Percentiles rank a stretch among this genome's conserved stretches.
phyloP scores from a whole-genome alignment of 805 yeast species.

The Pichia cabralensis region DNA sequence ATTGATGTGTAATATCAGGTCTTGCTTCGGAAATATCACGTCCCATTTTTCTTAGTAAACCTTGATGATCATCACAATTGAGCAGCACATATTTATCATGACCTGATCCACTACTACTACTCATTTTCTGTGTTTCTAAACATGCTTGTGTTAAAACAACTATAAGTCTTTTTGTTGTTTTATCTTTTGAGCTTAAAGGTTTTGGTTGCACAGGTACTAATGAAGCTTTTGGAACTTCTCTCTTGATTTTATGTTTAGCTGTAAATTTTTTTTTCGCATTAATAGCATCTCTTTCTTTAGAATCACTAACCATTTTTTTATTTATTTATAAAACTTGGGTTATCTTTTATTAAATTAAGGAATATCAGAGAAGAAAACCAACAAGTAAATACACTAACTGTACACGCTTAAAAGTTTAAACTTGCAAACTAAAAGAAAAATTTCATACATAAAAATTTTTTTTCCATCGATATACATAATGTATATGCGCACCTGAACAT shows the following conservation, averaged over 20 bases:
- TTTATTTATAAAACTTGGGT: too few species aligned
- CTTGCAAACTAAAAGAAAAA: too few species aligned
- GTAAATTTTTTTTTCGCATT: slow-evolving; percentile 20
- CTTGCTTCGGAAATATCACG: slow-evolving; percentile 96
- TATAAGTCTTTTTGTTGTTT: slow-evolving; percentile 73
- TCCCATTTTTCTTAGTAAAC: slow-evolving; percentile 87
- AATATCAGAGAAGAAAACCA: too few species aligned
- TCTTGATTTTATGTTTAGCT: slow-evolving; percentile 11
- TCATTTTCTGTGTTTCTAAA: slow-evolving; percentile 85
- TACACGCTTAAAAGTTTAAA: too few species aligned
- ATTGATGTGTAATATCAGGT: slow-evolving; percentile 99
- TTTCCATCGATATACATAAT: too few species aligned
- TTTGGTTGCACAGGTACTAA: slow-evolving; percentile 83
- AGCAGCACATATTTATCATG: slow-evolving; percentile 89
- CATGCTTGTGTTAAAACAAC: slow-evolving; percentile 97
- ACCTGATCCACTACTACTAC: slow-evolving; percentile 56
- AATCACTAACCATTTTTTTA: slow-evolving; percentile 36
- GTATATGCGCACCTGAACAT: too few species aligned
- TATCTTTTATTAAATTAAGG: too few species aligned
- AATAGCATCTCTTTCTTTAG: slow-evolving; percentile 35
- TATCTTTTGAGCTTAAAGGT: slow-evolving; percentile 74
- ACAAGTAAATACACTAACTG: too few species aligned
- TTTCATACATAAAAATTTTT: neutral
- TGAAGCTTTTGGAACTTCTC: slow-evolving; percentile 41
- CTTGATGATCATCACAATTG: slow-evolving; percentile 98